Percentiles rank a stretch among this genome's conserved stretches.
Conservation (phyloP, 1,139 yeast species). For the Pichia sp. region DNA sequence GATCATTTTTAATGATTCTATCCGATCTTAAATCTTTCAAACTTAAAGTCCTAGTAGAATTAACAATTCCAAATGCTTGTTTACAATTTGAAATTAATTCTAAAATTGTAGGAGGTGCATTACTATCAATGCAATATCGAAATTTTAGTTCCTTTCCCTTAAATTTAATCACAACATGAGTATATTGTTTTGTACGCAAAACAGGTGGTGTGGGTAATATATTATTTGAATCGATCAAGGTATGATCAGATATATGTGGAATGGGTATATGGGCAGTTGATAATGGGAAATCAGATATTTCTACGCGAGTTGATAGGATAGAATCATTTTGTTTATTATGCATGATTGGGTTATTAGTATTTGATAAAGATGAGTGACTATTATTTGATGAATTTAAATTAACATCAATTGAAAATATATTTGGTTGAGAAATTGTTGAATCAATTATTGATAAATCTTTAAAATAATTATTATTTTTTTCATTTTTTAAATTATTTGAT, state of each 20-base stretch:
- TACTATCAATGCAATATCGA: constrained; percentile 49
- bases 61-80: constrained; percentile 52
- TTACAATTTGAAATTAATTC: constrained; percentile 70
- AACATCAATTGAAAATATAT: constrained; percentile 1
- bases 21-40: constrained; percentile 22
- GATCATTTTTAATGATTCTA: constrained; percentile 23
- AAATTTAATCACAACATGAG: constrained; percentile 40
- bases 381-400: not conserved
- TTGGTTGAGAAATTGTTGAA: constrained; percentile 16
- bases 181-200: constrained; percentile 14
- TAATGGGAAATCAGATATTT: constrained; percentile 15
- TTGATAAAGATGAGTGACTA: not conserved
- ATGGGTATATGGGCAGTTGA: constrained; percentile 18
- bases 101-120: constrained; percentile 62
- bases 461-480: constrained; percentile 2
- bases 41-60: constrained; percentile 31
- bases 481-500: not conserved
- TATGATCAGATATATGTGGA: constrained; percentile 11
- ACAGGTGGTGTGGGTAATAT: constrained; percentile 13
- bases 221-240: not conserved
- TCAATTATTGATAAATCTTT: constrained; percentile 14
- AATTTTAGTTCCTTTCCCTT: constrained; percentile 43
- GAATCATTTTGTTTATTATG: not conserved
- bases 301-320: not conserved
- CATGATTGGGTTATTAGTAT: not conserved